A percentile compares a stretch with the other conserved stretches of the same genome.
These are phyloP conservation scores for Lolium rigidum DNA, from an alignment of 176 grass and related monocot genomes.

Conservation along the genomic window DNA sequence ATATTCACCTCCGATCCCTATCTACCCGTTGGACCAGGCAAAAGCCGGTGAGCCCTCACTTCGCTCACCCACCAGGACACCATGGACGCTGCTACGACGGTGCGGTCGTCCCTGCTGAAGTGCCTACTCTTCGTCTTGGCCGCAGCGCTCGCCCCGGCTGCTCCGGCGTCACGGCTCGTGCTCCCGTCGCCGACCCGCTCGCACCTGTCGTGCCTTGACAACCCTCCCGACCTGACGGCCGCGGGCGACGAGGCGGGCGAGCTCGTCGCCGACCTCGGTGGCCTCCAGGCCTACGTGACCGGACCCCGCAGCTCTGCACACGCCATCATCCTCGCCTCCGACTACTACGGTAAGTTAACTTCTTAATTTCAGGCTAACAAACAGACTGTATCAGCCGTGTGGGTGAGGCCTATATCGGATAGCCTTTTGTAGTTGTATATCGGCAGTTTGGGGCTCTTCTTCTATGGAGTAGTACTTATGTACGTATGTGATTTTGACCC, in stretches of 20 bases:
- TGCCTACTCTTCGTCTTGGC: not conserved
- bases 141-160: not conserved
- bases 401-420: too few relatives aligned
- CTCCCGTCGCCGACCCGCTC: not conserved
- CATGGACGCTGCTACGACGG: not conserved
- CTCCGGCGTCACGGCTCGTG: not conserved
- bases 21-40: not conserved
- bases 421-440: too few relatives aligned
- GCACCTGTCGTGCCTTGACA: constrained; percentile 56
- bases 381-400: too few relatives aligned
- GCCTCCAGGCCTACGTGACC: constrained; percentile 51
- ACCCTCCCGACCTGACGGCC: constrained; percentile 53
- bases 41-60: not conserved
- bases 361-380: not conserved
- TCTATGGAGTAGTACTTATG: too few relatives aligned
- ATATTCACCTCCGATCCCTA: too few relatives aligned
- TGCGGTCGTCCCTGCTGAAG: not conserved
- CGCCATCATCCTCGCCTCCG: constrained; percentile 67
- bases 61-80: not conserved
- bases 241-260: constrained; percentile 42
- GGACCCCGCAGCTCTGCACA: constrained; percentile 11
- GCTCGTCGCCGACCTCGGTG: constrained; percentile 50
- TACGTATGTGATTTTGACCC: not conserved
- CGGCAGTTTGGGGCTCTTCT: too few relatives aligned
- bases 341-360: constrained; percentile 51